Base-by-base conservation (phyloP, 768 basidiomycete species). In the Boletus subcaerulescens region DNA sequence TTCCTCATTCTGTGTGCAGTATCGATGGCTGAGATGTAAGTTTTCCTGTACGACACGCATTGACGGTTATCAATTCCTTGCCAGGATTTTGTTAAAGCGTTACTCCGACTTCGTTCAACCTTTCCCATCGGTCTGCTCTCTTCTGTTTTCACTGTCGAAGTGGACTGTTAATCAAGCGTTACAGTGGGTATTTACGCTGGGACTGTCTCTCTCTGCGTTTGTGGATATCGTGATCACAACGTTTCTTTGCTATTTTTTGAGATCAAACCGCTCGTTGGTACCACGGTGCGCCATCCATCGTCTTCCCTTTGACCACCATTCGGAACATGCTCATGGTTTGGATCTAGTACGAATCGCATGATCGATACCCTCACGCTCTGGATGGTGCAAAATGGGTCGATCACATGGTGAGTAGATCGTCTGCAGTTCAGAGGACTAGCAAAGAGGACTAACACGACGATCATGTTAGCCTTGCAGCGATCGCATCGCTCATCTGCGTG, bases 161-260 rank as follows among this genome's bases (percentile, higher is more conserved):
- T 3, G 15, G 33, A 9, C 52, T n/a, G 5, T 20, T 50, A 33
- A 55, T 35, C 33, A n/a, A 33, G 29, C 2, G n/a, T 26, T 8
- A 8, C 35, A 82, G 78, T 76, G 74, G 70, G 60, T 74, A 5
- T 79, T 80, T 56, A 80, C 80, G 3, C 60, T 71, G 1, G 80
- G 80, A 10, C 65, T 82, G 0, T 61, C 72, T 1, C 69, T 82
- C 2, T 81, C 80, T 5, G 75, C 76, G 2, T 50, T 71, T 5
- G 64, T 80, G 35, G 81, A 83, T 56, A 58, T 81, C 44, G 51
- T 79, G 15, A 80, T 81, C 49, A 78, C 77, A 8, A 62, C 44
- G 3, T 72, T 63, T n/a, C 68, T 82, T 22, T 77, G 76, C 52
- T 74, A 70, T 49, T 71, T 76, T 31, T 65, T 83, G 18, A 64